Base-by-base conservation (phyloP, 805 yeast genomes). In the Ogataea philodendri region DNA sequence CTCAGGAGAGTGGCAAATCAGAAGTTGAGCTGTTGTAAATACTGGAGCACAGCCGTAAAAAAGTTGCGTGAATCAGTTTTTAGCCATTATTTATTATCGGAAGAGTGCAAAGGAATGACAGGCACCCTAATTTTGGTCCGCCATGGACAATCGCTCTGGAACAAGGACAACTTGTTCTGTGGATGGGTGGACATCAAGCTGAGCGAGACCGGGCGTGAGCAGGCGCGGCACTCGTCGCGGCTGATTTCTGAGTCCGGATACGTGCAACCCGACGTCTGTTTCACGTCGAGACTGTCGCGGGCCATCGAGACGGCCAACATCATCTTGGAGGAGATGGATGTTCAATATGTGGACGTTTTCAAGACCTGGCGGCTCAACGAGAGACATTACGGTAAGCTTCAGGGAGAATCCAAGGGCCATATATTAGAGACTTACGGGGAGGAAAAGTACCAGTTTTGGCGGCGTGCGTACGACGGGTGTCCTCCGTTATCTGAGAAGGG, bases 81-180 rank as follows among this genome's bases (percentile, higher is more conserved):
- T n/a, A n/a, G n/a, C n/a, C n/a, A n/a, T n/a, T n/a, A n/a, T n/a
- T n/a, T n/a, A n/a, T n/a, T n/a, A 15, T 27, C 22, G 29, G 19
- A 15, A 15, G 25, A 28, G 17, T 21, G 2, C 5, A 4, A 10
- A 25, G 14, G 10, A 16, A 52, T 51, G 57, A 17, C 48, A 9
- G 55, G 55, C 9, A 51, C 49, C 46, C 61, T 79, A 42, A 66
- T 80, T 35, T 63, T 84, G 41, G 70, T 84, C 35, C 76, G 95
- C 62, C 95, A 84, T 67, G 95, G 95, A 4, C 84, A 84, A 59
- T 80, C 88, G 54, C 80, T 77, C 53, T 78, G 86, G 77, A 84
- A 84, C 57, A 78, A 81, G 56, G 74, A 74, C 54, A 78, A 82
- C 61, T 67, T 76, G 46, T 84, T 84, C 63, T 83, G 93, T 59